Conservation (phyloP, 2,329 filamentous ascomycete genomes). For the Fusarium cicatricum region DNA sequence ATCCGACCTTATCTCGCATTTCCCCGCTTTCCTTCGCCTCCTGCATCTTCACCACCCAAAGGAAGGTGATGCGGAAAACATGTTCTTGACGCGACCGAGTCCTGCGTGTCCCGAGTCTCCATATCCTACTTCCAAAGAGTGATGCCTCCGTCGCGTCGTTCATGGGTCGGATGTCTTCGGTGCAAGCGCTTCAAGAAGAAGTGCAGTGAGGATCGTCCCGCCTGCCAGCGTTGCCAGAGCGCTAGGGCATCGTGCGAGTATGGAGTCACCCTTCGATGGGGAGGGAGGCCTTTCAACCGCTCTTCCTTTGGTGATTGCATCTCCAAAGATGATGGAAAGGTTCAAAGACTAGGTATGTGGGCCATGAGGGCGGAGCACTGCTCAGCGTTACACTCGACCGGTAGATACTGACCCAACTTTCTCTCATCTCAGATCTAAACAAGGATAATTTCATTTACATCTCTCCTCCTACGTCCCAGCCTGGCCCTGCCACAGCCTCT, state of each 20-base stretch:
- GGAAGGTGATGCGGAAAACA: constrained; percentile 2
- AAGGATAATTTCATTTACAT: constrained; percentile 33
- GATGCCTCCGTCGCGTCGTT: constrained; percentile 34
- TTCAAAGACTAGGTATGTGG: constrained; percentile 17
- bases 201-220: constrained; percentile 27
- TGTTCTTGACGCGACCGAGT: constrained; percentile 8
- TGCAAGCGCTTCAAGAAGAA: constrained; percentile 37
- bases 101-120: not conserved
- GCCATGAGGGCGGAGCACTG: too few relatives aligned
- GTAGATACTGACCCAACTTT: not conserved
- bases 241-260: constrained; percentile 31
- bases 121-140: not conserved
- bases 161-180: constrained; percentile 32
- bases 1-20: not conserved
- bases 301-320: constrained; percentile 29
- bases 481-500: not conserved
- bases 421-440: constrained; percentile 15
- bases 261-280: constrained; percentile 28
- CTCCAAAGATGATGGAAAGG: constrained; percentile 24
- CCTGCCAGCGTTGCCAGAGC: constrained; percentile 25
- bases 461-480: constrained; percentile 17
- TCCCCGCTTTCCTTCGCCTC: constrained; percentile 13
- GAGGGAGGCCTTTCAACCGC: constrained; percentile 27
- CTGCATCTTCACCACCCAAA: not conserved
- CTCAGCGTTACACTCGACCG: too few relatives aligned